Conservation (phyloP, 2,329 filamentous ascomycete genomes). For the Chrysosporium keratinophilum region DNA sequence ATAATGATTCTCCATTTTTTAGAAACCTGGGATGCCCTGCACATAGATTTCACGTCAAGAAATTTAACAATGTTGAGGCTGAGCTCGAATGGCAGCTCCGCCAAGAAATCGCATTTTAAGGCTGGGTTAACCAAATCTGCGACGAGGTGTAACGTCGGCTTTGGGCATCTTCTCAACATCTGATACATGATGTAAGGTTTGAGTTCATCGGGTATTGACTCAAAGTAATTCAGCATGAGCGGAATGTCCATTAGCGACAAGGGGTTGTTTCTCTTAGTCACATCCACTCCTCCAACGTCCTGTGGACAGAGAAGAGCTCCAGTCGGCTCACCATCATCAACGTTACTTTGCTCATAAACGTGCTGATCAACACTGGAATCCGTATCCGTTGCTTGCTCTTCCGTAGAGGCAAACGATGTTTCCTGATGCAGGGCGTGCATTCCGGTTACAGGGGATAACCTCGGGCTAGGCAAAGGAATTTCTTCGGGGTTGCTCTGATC, state of each 20-base stretch:
- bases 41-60: constrained; percentile 75
- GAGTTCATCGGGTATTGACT: constrained; percentile 80
- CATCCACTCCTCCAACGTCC: constrained; percentile 1
- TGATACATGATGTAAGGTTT: constrained; percentile 97
- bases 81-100: constrained; percentile 72
- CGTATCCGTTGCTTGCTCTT: constrained; percentile 33
- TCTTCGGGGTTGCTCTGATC: constrained; percentile 43
- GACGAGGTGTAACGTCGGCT: constrained; percentile 79
- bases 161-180: constrained; percentile 74
- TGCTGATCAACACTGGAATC: constrained; percentile 38
- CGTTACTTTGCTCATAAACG: constrained; percentile 32
- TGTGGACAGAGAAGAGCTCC: not conserved
- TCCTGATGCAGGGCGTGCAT: constrained; percentile 47
- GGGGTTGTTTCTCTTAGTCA: constrained; percentile 23
- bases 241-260: constrained; percentile 64
- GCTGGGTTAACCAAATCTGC: constrained; percentile 87
- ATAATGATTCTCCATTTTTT: constrained; percentile 87
- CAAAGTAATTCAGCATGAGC: constrained; percentile 77
- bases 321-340: not conserved
- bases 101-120: constrained; percentile 85
- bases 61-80: constrained; percentile 80
- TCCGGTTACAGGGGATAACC: constrained; percentile 78
- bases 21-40: constrained; percentile 82
- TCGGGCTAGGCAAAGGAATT: constrained; percentile 86
- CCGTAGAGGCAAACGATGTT: constrained; percentile 34